Evolutionary conservation across 345 rosid species (phyloP), one percentile per base, ranked within the genome.

Genomic region (Raphanus sativus): DNA sequence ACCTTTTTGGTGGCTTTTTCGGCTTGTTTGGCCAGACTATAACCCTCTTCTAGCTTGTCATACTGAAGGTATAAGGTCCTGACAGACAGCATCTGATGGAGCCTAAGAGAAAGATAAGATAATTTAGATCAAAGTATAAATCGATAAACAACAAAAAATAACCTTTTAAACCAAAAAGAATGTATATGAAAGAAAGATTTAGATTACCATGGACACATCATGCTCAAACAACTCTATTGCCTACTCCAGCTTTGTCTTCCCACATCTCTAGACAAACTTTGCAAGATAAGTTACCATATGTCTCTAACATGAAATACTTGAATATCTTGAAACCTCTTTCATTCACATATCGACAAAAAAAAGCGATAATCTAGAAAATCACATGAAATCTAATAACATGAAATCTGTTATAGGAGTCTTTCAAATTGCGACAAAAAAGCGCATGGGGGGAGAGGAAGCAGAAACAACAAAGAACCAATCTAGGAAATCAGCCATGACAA

Each of bases 231-330:
- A 80, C 82, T 95, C 98, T 76, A 97, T 86, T 36, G 98, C 94
- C 58, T 98, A 86, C 82, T 95, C 99, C 65, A 95, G 84, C 82
- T 92, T 95, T 21, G 91, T 80, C 86, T 84, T 92, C 70, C 98
- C 97, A 70, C 89, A 92, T 82, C 98, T 87, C 83, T 87, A 88
- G 7, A 95, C 94, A 61, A 95, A 92, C 80, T 95, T 92, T n/a
- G 97, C 82, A 45, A 95, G 88, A 84, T 91, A 95, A 0, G 96
- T 91, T 17, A 89, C 99, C 99, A 95, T 36, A 90, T 83, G 76
- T 95, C 98, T 82, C 91, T 92, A 59, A 91, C 99, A 55, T 92
- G 99, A 26, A 98, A 98, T 95, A 89, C 82, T 95, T 91, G 72
- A 92, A 95, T 80, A 95, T 91, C 86, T 92, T 92, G 76, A 95